Evolutionary conservation across 2,329 filamentous ascomycete genomes (phyloP).

Genomic region (Colletotrichum cordylinicola): DNA sequence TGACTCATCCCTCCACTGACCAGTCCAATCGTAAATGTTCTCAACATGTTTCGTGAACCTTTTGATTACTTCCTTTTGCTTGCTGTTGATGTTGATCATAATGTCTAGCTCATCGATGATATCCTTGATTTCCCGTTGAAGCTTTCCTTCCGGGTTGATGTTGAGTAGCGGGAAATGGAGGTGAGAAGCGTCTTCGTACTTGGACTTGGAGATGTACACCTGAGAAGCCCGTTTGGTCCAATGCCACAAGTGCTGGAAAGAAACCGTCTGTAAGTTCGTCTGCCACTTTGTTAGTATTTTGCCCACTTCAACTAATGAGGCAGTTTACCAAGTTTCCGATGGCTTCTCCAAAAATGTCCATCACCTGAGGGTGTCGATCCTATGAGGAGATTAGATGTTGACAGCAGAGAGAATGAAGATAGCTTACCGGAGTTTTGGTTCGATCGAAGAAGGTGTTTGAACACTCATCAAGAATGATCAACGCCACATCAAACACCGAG

Average conservation of each 20-base stretch:
- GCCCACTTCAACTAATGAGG: neutral
- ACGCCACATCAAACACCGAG: conserved; percentile 45
- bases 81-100: conserved; percentile 43
- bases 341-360: conserved; percentile 46
- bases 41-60: conserved; percentile 29
- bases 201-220: conserved; percentile 23
- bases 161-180: conserved; percentile 39
- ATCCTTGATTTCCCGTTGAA: conserved; percentile 51
- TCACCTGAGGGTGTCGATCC: conserved; percentile 39
- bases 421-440: conserved; percentile 27
- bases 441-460: conserved; percentile 45
- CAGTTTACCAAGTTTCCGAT: conserved; percentile 45
- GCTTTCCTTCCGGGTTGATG: conserved; percentile 46
- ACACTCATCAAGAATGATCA: conserved; percentile 48
- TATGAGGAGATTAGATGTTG: neutral
- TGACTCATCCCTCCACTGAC: neutral
- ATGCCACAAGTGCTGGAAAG: conserved; percentile 41
- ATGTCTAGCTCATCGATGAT: conserved; percentile 54
- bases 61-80: conserved; percentile 38
- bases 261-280: conserved; percentile 43
- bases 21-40: neutral
- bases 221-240: conserved; percentile 19
- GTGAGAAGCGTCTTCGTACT: conserved; percentile 24
- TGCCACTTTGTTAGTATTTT: neutral
- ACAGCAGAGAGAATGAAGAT: neutral